Conservation (phyloP, 2,329 filamentous ascomycete genomes). For the Apiospora arundinis region DNA sequence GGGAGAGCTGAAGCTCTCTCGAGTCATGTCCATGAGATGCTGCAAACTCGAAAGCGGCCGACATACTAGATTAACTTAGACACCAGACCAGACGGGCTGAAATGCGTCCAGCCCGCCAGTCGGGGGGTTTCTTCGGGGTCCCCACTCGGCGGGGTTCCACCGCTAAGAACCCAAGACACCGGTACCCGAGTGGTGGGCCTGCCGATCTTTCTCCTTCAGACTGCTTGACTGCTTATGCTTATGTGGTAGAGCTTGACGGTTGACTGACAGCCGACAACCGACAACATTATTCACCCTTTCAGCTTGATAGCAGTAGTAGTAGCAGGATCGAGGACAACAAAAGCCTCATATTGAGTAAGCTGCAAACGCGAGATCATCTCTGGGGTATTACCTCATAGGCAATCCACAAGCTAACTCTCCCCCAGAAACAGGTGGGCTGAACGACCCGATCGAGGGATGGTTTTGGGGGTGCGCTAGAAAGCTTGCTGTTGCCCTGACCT, state of each 20-base stretch:
- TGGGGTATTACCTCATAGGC: not conserved
- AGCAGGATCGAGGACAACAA: not conserved
- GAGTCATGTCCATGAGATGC: not conserved
- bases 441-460: conserved; percentile 7
- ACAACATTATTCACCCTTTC: conserved; percentile 6
- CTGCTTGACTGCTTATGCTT: not conserved
- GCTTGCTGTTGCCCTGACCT: not conserved
- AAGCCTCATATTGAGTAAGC: not conserved
- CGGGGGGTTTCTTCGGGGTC: conserved; percentile 11
- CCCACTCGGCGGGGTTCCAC: conserved; percentile 14
- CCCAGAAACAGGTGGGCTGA: not conserved
- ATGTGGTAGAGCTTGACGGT: not conserved
- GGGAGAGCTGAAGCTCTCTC: not conserved
- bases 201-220: not conserved
- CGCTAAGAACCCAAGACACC: conserved; percentile 16
- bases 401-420: not conserved
- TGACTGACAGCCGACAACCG: conserved; percentile 9
- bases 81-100: conserved; percentile 7
- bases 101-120: conserved; percentile 1
- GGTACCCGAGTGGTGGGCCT: conserved; percentile 12
- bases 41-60: not conserved
- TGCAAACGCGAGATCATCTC: not conserved
- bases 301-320: not conserved
- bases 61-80: not conserved
- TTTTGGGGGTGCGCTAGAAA: not conserved